Evolutionary conservation across 2,329 filamentous ascomycete species (phyloP).

Genomic region (Phialophora verrucosa): DNA sequence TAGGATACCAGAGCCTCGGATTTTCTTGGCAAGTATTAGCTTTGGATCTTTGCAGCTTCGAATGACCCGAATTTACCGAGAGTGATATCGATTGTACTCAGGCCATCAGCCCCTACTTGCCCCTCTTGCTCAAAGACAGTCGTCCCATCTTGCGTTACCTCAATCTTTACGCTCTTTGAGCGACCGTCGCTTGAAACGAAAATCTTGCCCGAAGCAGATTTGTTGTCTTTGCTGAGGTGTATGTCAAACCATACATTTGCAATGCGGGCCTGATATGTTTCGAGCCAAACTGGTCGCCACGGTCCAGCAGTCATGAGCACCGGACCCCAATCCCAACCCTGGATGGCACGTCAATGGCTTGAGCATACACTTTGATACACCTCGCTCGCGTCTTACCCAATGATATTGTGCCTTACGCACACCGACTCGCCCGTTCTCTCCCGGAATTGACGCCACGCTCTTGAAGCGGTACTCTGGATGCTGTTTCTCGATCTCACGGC

Average conservation of each 20-base stretch:
- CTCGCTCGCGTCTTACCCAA: slow-evolving; percentile 52
- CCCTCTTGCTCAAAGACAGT: slow-evolving; percentile 26
- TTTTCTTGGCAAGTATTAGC: neutral
- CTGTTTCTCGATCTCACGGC: slow-evolving; percentile 12
- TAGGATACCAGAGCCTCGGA: slow-evolving; percentile 1
- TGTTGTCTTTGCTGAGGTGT: neutral
- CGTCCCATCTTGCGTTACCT: neutral
- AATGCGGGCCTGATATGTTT: slow-evolving; percentile 65
- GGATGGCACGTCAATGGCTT: neutral
- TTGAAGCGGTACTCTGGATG: slow-evolving; percentile 8
- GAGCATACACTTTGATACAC: neutral
- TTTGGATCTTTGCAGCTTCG: neutral
- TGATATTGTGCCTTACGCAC: slow-evolving; percentile 69
- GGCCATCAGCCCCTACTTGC: neutral
- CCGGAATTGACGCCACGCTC: neutral
- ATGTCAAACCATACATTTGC: slow-evolving; percentile 27
- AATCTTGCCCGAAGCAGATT: neutral
- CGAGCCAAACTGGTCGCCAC: slow-evolving; percentile 70
- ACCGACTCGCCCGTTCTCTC: slow-evolving; percentile 5
- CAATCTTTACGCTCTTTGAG: slow-evolving; percentile 44
- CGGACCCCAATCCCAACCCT: slow-evolving; percentile 71
- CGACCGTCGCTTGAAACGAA: slow-evolving; percentile 53
- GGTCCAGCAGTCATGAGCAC: slow-evolving; percentile 66
- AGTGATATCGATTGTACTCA: neutral
- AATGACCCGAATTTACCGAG: neutral